Percentiles rank a stretch among this genome's conserved stretches.
These are phyloP conservation scores for Nissolia schottii DNA, from an alignment of 306 rosid genomes.

Conservation along the genomic window DNA sequence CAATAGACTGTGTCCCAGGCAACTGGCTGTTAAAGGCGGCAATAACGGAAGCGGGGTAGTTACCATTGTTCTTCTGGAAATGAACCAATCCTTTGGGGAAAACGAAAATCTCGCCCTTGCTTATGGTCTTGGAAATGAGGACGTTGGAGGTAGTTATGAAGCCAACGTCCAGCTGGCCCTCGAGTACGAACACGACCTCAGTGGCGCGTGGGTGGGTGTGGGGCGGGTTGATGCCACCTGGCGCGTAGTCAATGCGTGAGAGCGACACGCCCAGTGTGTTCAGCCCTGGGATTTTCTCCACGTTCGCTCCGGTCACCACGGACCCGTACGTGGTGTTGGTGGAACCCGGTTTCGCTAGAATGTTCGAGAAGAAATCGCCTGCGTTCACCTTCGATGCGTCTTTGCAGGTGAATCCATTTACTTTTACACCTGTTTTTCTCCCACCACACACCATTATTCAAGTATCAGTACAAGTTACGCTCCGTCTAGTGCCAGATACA, in stretches of 20 bases:
- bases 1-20: conserved; percentile 69
- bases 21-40: conserved; percentile 80
- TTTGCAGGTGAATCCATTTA: conserved; percentile 83
- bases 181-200: conserved; percentile 68
- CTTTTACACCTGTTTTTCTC: conserved; percentile 53
- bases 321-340: conserved; percentile 76
- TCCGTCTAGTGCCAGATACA: no score
- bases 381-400: conserved; percentile 38
- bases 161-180: conserved; percentile 73
- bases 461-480: no score
- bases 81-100: conserved; percentile 81
- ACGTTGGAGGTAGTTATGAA: conserved; percentile 67
- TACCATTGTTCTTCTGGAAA: conserved; percentile 77
- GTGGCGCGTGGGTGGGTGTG: conserved; percentile 98
- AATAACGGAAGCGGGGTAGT: conserved; percentile 51
- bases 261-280: conserved; percentile 86
- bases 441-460: neutral
- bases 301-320: conserved; percentile 65
- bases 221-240: conserved; percentile 87
- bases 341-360: conserved; percentile 60
- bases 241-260: conserved; percentile 77
- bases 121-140: conserved; percentile 59
- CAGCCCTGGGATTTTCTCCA: conserved; percentile 67
- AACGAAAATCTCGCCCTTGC: conserved; percentile 68
- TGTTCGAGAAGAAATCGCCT: conserved; percentile 58